Evolutionary conservation across 2,329 filamentous ascomycete species (phyloP).

Genomic region (Trichoderma sp.): DNA sequence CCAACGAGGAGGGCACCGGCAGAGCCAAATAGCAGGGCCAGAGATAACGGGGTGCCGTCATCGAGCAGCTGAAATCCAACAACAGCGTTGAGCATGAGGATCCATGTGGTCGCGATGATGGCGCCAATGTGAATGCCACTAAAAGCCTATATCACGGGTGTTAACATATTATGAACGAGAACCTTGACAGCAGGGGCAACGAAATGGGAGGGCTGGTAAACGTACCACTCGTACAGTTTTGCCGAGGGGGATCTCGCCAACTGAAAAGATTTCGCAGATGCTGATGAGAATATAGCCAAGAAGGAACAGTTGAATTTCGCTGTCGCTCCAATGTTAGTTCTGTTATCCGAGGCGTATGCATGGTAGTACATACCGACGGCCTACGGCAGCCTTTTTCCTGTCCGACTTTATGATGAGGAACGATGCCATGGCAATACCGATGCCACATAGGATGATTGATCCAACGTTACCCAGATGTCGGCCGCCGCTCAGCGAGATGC

Average conservation of each 20-base stretch:
- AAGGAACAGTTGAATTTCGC: slow-evolving; percentile 96
- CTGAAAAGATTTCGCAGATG: slow-evolving; percentile 94
- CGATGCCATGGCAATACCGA: slow-evolving; percentile 67
- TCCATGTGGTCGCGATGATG: slow-evolving; percentile 85
- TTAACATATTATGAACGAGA: slow-evolving; percentile 23
- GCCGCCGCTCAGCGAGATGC: slow-evolving; percentile 67
- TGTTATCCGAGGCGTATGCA: no score
- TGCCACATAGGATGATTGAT: slow-evolving; percentile 78
- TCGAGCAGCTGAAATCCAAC: slow-evolving; percentile 93
- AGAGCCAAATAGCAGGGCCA: slow-evolving; percentile 72
- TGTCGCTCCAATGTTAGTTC: slow-evolving; percentile 37
- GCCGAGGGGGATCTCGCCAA: slow-evolving; percentile 80
- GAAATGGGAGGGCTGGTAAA: slow-evolving; percentile 22
- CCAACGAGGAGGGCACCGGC: slow-evolving; percentile 75
- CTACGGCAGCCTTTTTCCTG: slow-evolving; percentile 88
- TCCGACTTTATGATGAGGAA: slow-evolving; percentile 79
- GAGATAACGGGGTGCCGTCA: slow-evolving; percentile 82
- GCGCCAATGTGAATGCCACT: slow-evolving; percentile 86
- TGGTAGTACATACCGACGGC: slow-evolving; percentile 65
- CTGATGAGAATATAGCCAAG: slow-evolving; percentile 80
- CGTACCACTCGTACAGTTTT: slow-evolving; percentile 68
- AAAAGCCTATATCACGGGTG: slow-evolving; percentile 61
- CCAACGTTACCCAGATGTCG: slow-evolving; percentile 79
- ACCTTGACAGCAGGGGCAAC: neutral
- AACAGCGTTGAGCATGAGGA: slow-evolving; percentile 84